phyloP scores from a whole-genome alignment of 2,329 filamentous ascomycete genomes.

The Calonectria montana region DNA sequence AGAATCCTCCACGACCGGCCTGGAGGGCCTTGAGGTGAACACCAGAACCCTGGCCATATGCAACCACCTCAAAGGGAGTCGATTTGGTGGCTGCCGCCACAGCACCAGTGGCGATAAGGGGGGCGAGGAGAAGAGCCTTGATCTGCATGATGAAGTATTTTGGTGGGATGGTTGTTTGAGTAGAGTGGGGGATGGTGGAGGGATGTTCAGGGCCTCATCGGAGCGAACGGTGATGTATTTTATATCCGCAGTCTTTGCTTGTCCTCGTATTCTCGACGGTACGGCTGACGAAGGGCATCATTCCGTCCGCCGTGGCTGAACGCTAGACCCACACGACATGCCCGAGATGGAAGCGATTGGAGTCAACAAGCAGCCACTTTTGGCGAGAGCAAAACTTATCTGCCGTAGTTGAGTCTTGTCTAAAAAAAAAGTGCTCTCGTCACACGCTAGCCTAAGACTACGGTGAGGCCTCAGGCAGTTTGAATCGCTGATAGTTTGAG shows the following conservation, averaged over 20 bases:
- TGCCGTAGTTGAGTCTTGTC: not conserved
- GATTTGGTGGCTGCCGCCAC: constrained; percentile 39
- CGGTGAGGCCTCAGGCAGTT: not conserved
- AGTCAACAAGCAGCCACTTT: not conserved
- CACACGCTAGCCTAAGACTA: not conserved
- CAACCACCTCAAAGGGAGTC: constrained; percentile 60
- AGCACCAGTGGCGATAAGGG: constrained; percentile 41
- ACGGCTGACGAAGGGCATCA: not conserved
- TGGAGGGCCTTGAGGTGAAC: constrained; percentile 61
- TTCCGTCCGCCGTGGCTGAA: not conserved
- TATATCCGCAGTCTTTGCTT: not conserved
- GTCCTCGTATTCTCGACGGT: not conserved
- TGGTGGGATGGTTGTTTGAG: not conserved
- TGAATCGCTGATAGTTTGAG: not conserved
- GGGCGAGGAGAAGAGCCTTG: constrained; percentile 39
- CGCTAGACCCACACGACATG: not conserved
- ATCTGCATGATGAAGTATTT: constrained; percentile 42
- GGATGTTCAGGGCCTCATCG: too few relatives aligned
- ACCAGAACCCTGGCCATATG: constrained; percentile 59
- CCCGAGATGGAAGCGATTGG: not conserved
- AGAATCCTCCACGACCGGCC: constrained; percentile 57
- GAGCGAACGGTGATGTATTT: not conserved
- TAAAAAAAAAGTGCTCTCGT: not conserved
- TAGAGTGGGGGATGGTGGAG: not conserved
- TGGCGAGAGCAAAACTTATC: not conserved